Conservation (phyloP, 2,329 filamentous ascomycete genomes). For the Colletotrichum eremochloae region DNA sequence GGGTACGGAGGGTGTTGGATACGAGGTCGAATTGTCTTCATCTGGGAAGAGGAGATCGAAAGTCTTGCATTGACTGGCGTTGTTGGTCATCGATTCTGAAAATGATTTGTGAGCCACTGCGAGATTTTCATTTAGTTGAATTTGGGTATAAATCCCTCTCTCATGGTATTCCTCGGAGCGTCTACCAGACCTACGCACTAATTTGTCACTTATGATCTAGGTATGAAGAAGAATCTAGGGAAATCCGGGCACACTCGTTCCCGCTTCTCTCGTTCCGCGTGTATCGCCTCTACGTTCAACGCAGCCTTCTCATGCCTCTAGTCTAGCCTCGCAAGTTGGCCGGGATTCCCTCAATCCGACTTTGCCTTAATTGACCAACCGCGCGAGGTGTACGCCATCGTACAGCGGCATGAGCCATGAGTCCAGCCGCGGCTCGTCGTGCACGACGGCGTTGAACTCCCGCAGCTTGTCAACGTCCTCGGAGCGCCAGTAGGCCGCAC, state of each 20-base stretch:
- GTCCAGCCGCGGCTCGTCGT: conserved; percentile 53
- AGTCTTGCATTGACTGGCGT: neutral
- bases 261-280: neutral
- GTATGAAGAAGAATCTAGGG: neutral
- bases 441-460: conserved; percentile 44
- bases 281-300: neutral
- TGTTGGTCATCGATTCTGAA: no score
- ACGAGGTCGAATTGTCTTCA: neutral
- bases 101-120: no score
- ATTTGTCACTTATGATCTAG: neutral
- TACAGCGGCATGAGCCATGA: conserved; percentile 58
- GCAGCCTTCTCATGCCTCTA: no score
- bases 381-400: conserved; percentile 57
- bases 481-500: conserved; percentile 42
- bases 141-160: neutral
- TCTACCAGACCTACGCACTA: no score
- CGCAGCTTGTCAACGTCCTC: conserved; percentile 42
- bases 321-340: neutral
- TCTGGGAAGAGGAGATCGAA: neutral
- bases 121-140: neutral
- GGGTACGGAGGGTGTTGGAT: neutral
- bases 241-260: neutral
- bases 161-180: neutral
- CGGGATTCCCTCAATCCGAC: neutral
- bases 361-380: conserved; percentile 52